These are phyloP conservation scores for Encephalitozoon hellem DNA, from an alignment of 371 early-diverging fungal species.

Conservation along the genomic window DNA sequence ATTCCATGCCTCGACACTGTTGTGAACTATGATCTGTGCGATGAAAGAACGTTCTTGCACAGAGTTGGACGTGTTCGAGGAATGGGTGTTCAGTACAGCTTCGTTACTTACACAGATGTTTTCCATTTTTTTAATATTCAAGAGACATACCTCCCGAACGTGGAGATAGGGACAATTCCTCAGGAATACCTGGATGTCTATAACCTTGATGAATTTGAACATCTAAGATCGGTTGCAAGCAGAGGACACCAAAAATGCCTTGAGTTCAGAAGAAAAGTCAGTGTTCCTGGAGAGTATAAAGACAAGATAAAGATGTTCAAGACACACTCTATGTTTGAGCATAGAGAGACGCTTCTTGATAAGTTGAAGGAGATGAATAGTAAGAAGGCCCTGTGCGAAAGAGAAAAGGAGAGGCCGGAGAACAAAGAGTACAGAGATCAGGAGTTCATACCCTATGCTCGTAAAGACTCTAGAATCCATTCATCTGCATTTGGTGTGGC, in stretches of 20 bases:
- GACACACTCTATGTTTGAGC: constrained; percentile 23
- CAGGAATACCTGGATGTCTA: constrained; percentile 41
- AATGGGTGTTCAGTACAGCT: constrained; percentile 76
- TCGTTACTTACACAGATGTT: constrained; percentile 72
- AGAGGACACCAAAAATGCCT: constrained; percentile 47
- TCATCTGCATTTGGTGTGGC: constrained; percentile 41
- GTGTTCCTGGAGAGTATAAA: constrained; percentile 44
- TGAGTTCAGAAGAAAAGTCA: constrained; percentile 46
- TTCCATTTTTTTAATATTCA: constrained; percentile 48
- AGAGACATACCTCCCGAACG: constrained; percentile 39
- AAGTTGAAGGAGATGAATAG: constrained; percentile 38
- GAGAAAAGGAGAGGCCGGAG: background rate
- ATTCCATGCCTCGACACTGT: constrained; percentile 87
- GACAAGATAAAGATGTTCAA: constrained; percentile 11
- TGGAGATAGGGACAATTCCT: constrained; percentile 50
- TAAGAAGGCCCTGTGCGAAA: background rate
- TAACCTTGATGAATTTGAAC: constrained; percentile 18
- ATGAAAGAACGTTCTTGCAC: constrained; percentile 88
- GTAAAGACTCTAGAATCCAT: constrained; percentile 27
- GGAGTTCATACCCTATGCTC: constrained; percentile 37
- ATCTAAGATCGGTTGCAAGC: constrained; percentile 17
- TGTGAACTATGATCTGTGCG: constrained; percentile 87
- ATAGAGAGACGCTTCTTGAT: constrained; percentile 28
- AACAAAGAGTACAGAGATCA: constrained; percentile 37
- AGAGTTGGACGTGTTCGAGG: constrained; percentile 90